These are phyloP conservation scores for Phytophthora rubi DNA, from an alignment of 352 stramenopile species.

Conservation along the genomic window DNA sequence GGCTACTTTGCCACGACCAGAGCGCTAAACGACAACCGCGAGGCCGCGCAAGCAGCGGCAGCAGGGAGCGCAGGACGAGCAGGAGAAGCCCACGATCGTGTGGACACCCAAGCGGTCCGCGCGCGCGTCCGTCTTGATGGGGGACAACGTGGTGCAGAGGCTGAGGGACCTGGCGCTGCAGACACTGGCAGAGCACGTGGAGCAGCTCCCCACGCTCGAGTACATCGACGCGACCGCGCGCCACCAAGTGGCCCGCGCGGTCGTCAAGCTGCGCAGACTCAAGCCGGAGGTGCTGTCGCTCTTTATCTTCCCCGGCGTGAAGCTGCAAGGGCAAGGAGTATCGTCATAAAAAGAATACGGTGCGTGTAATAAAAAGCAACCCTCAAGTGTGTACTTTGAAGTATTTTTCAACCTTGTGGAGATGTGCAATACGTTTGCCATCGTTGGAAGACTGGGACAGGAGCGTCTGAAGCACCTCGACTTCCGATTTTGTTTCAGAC, in stretches of 20 bases:
- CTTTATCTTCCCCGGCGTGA: slow-evolving; percentile 85
- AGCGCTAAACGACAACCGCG: slow-evolving; percentile 64
- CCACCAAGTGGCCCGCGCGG: slow-evolving; percentile 60
- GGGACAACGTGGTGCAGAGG: slow-evolving; percentile 53
- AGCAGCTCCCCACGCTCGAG: slow-evolving; percentile 69
- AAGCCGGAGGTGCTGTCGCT: slow-evolving; percentile 74
- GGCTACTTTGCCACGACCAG: slow-evolving; percentile 80
- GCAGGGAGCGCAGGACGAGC: slow-evolving; percentile 38
- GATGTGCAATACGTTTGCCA: slow-evolving; percentile 7
- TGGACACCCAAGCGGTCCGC: slow-evolving; percentile 66
- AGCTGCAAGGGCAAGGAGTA: slow-evolving; percentile 50
- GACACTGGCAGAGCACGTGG: slow-evolving; percentile 67
- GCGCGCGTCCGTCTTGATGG: slow-evolving; percentile 52
- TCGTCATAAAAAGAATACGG: slow-evolving; percentile 52
- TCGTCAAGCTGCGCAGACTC: slow-evolving; percentile 66
- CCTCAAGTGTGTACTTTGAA: slow-evolving; percentile 26
- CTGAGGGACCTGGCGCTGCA: slow-evolving; percentile 64
- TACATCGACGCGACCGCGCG: slow-evolving; percentile 72
- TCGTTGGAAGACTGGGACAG: background rate
- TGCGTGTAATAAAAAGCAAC: slow-evolving; percentile 71
- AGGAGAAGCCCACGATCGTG: slow-evolving; percentile 29
- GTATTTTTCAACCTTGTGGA: background rate
- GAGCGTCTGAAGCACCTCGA: background rate
- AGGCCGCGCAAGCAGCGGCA: slow-evolving; percentile 63
- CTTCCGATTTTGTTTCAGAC: too few relatives aligned